Evolutionary conservation across 2,329 filamentous ascomycete species (phyloP), one percentile per base, ranked within the genome.

Genomic region (Scytalidium lignicola): DNA sequence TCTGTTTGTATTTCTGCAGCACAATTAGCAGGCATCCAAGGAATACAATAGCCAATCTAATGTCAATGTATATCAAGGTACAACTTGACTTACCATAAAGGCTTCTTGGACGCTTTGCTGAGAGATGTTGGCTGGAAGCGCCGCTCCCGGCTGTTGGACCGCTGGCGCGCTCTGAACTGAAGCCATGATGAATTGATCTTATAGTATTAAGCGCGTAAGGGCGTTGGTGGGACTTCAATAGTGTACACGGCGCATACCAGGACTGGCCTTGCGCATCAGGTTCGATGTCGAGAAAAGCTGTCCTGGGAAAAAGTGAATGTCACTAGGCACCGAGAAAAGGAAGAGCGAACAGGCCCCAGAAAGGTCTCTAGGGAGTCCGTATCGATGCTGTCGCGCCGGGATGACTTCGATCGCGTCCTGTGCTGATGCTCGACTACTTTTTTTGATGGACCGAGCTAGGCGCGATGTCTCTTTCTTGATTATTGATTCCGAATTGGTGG

Each of bases 91-190:
- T 76, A 88, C 85, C 66, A 74, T 70, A 55, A 78, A 87, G 58
- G 88, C 78, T 62, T 90, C 86, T 68, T 91, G 86, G 40, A 90
- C 79, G 65, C 90, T 83, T 63, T 90, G 83, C 62, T 85, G 85
- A 50, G 82, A 91, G 62, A 90, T 75, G 66, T 83, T 83, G 29
- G 76, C 72, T 48, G 56, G 78, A 66, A 90, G 74, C 53, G 75
- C 74, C 43, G 72, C 75, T 60, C 79, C 81, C 55, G 80, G 79
- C 65, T 85, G 78, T 68, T 85, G 81, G 69, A 86, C 79, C 61
- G 80, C 79, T 55, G 85, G 81, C 56, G 83, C 77, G 62, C 82
- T 72, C 72, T 93, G 88, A 63, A 90, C 83, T 55, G 88, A 91
- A 67, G 89, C 85, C 89, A 95, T 95, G 63, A 52, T 78, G 70